Evolutionary conservation across 164 flowering plant genomes (phyloP).

Genomic region (Macadamia tetraphylla): DNA sequence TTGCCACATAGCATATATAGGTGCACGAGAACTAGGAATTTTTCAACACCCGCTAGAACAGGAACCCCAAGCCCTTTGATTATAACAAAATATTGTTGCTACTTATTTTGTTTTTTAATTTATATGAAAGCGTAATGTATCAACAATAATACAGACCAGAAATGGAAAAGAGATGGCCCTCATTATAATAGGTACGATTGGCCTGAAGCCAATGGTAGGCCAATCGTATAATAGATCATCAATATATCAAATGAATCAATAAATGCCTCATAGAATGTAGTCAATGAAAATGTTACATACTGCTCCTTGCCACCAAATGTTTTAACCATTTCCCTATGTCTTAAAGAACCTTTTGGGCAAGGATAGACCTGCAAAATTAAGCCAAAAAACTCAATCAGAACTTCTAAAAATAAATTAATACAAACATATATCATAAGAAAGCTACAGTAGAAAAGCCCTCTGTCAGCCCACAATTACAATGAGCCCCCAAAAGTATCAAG

Average conservation of each 20-base stretch:
- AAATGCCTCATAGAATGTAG: not conserved
- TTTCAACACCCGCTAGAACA: no score
- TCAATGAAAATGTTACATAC: slow-evolving; percentile 31
- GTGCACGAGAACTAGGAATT: no score
- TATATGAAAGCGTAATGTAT: no score
- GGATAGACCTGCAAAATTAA: slow-evolving; percentile 57
- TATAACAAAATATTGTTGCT: no score
- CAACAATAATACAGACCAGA: not conserved
- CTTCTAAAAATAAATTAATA: not conserved
- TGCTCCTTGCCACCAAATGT: slow-evolving; percentile 67
- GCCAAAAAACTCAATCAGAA: not conserved
- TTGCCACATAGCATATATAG: no score
- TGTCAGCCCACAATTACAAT: no score
- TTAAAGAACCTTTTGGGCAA: slow-evolving; percentile 75
- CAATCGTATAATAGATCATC: not conserved
- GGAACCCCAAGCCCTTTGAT: no score
- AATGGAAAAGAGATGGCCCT: not conserved
- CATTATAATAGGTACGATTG: not conserved
- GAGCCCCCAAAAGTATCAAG: no score
- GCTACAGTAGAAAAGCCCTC: no score
- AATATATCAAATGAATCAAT: not conserved
- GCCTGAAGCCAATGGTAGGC: not conserved
- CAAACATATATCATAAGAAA: not conserved
- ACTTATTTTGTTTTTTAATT: no score
- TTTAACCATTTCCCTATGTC: slow-evolving; percentile 62